Evolutionary conservation across 75 land plant species (phyloP), one percentile per base, ranked within the genome.

Genomic region (Selaginella tamariscina): DNA sequence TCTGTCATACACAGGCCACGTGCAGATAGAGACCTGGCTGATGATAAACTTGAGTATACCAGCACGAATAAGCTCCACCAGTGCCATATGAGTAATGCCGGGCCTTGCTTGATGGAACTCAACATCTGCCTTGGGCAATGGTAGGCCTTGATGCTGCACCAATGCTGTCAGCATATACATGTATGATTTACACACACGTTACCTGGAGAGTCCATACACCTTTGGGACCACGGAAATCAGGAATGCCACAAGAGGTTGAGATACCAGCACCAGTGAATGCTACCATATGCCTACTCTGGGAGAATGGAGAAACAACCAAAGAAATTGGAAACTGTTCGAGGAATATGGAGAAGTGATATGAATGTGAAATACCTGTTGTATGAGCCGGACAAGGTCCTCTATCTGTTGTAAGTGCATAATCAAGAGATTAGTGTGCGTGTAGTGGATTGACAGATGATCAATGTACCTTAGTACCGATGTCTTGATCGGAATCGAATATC

Each of bases 121-220:
- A 27, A 86, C 57, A 29, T 92, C 92, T 68, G 95, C 90, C 68
- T 86, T 88, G 27, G 98, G 98, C 29, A 93, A 56, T 69, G 79
- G 82, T 57, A 86, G 86, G 9, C 98, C 98, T 77, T 81, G 87
- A 65, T 78, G 86, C 98, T 92, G 77, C 73, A 84, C 9, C 70
- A 33, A 24, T 0, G 9, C 2, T n/a, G 60, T 21, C 27, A 29
- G 30, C n/a, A 27, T 22, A 2, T 18, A 32, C 9, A 72, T 32
- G 1, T 57, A n/a, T 56, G 29, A 11, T 32, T 23, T 31, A 27
- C n/a, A 2, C 27, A 22, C 65, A 67, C 29, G 32, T 39, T 26
- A 85, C 98, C 91, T 90, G 96, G 67, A 94, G 91, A 22, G 98
- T 94, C 98, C 98, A 94, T 31, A 94, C 76, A 22, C 98, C 98